phyloP scores from a whole-genome alignment of 805 yeast species.

The Yarrowia sp. region DNA sequence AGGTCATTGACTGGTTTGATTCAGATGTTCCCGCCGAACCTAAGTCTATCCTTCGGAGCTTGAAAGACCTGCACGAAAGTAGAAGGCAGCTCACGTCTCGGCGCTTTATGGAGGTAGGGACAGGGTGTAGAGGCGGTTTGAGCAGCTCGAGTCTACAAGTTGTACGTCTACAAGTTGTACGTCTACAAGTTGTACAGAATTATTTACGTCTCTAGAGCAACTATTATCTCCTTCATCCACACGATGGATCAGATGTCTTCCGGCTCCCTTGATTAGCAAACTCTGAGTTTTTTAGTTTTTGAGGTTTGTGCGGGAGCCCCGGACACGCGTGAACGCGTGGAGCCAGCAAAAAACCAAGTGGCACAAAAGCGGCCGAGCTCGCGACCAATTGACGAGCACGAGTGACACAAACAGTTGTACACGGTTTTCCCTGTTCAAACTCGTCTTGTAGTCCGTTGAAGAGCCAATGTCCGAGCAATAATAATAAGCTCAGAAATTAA shows the following conservation, averaged over 20 bases:
- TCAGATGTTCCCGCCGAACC: not conserved
- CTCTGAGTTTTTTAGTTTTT: not conserved
- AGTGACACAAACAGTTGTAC: not conserved
- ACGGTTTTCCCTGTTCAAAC: not conserved
- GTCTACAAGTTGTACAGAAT: too few species aligned
- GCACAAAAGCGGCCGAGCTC: not conserved
- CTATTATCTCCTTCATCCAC: not conserved
- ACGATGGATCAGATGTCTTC: not conserved
- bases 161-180: too few species aligned
- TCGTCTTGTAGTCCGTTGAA: not conserved
- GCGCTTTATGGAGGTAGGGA: too few species aligned
- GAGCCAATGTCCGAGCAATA: not conserved
- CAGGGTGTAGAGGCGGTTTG: not conserved
- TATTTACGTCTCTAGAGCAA: not conserved
- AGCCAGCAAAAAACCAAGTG: not conserved
- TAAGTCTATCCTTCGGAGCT: not conserved
- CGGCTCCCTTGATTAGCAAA: constrained; percentile 14
- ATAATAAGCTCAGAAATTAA: not conserved
- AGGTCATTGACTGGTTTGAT: not conserved
- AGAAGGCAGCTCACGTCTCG: too few species aligned
- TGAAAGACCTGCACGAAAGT: not conserved
- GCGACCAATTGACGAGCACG: not conserved
- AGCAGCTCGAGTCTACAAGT: not conserved
- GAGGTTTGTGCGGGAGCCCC: constrained; percentile 8
- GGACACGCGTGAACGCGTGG: not conserved